Evolutionary conservation across 805 yeast species (phyloP), one percentile per base, ranked within the genome.

Genomic region (Candida coquimbonensis): DNA sequence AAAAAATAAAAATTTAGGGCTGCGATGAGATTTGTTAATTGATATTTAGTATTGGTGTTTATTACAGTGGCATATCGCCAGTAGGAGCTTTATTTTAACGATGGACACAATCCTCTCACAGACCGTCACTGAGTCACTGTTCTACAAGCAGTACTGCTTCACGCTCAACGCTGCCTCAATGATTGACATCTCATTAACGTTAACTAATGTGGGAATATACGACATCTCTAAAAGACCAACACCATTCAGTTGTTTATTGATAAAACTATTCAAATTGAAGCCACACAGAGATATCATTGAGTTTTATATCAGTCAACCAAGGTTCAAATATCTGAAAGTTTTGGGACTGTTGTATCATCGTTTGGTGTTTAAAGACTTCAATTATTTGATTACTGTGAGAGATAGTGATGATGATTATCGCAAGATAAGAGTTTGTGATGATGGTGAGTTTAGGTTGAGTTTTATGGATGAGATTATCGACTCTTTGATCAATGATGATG

Each of bases 391-490:
- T 11, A 11, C 66, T 88, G 32, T 8, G 9, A 27, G 74, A 77
- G 6, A 71, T 75, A 47, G 64, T 17, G 63, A 67, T 8, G 26
- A 29, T 9, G 96, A 91, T 63, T 81, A 75, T 58, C 72, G 95
- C 35, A 87, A 85, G 58, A 64, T 91, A 42, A 68, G 87, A 47
- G 40, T 65, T 19, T 53, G 68, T n/a, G 64, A 73, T 26, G 57
- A 72, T 29, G 63, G 65, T 60, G 42, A 64, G 52, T 64, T 71
- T 53, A 66, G 59, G 32, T 62, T 79, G 44, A 65, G 68, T 6
- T 74, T 78, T 56, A 71, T 91, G 66, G 98, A 91, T 62, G 91
- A 82, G 57, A 75, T 82, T 57, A 74, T 80, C 0, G 96, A 91
- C 54, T 64, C 66, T 36, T 59, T 91, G 40, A 61, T 83, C 25